These are phyloP conservation scores for Incumbomyces lentus DNA, from an alignment of 2,329 filamentous ascomycete species.

Conservation along the genomic window DNA sequence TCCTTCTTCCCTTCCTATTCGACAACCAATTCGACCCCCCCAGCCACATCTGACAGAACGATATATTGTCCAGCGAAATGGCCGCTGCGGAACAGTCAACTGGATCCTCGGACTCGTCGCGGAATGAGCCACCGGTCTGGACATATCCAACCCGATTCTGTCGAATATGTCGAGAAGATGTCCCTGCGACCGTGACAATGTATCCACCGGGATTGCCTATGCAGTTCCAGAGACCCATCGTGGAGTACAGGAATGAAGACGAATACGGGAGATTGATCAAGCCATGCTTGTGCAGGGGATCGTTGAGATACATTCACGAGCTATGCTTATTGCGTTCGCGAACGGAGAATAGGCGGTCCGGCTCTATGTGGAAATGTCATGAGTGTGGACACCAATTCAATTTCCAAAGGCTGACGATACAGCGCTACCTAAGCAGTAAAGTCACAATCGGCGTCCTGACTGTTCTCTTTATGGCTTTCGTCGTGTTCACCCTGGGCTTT, in stretches of 20 bases:
- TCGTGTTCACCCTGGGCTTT: slow-evolving; percentile 78
- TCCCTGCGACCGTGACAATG: slow-evolving; percentile 50
- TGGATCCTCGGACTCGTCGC: background rate
- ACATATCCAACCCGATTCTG: slow-evolving; percentile 63
- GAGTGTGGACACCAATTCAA: slow-evolving; percentile 20
- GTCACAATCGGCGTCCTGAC: slow-evolving; percentile 62
- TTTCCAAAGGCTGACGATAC: slow-evolving; percentile 18
- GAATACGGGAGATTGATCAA: slow-evolving; percentile 65
- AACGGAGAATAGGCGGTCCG: slow-evolving; percentile 50
- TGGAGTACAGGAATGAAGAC: slow-evolving; percentile 65
- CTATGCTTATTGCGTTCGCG: slow-evolving; percentile 79
- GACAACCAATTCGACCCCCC: too few species aligned
- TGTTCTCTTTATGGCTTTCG: slow-evolving; percentile 55
- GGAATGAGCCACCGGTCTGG: slow-evolving; percentile 11
- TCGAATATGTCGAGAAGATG: slow-evolving; percentile 75
- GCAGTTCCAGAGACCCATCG: slow-evolving; percentile 47
- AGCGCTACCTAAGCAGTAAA: slow-evolving; percentile 50
- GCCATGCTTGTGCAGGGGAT: slow-evolving; percentile 88
- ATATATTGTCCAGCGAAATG: too few species aligned
- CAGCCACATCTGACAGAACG: too few species aligned
- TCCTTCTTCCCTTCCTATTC: too few species aligned
- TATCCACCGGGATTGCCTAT: slow-evolving; percentile 44
- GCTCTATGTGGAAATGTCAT: slow-evolving; percentile 21
- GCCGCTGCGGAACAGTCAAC: background rate
- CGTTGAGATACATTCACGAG: slow-evolving; percentile 88